These are phyloP conservation scores for Porphyra umbilicalis DNA, from an alignment of 31 red algal species.

Conservation along the genomic window DNA sequence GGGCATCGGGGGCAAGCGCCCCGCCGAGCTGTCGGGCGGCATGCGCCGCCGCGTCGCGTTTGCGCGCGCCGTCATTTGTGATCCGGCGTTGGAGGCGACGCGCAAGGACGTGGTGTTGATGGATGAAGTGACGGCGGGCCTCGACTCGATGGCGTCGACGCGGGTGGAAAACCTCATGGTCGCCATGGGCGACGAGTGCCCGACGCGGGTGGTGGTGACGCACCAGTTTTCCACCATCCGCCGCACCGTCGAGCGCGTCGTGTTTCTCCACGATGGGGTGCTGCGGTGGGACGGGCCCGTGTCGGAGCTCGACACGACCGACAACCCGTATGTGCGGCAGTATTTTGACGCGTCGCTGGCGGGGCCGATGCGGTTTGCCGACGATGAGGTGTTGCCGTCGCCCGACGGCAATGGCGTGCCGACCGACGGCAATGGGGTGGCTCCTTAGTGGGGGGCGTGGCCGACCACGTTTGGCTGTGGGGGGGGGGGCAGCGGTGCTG, in stretches of 20 bases:
- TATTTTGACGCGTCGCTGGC: conserved; percentile 41
- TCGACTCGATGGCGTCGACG: conserved; percentile 63
- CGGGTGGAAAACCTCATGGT: conserved; percentile 71
- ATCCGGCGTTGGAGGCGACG: conserved; percentile 31
- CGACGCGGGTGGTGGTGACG: conserved; percentile 59
- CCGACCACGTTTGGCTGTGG: no score
- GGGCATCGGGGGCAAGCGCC: conserved; percentile 42
- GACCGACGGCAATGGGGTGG: no score
- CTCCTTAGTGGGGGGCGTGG: no score
- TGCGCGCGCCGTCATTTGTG: conserved; percentile 73
- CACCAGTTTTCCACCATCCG: conserved; percentile 57
- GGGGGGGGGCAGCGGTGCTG: no score
- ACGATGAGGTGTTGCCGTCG: background rate
- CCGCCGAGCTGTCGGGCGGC: conserved; percentile 65
- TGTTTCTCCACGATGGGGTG: conserved; percentile 56
- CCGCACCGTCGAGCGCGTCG: conserved; percentile 49
- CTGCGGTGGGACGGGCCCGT: conserved; percentile 58
- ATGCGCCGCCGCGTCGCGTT: conserved; percentile 71
- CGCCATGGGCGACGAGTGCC: conserved; percentile 33
- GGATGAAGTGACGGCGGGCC: conserved; percentile 69
- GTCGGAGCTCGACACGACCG: conserved; percentile 37
- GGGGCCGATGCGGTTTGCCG: conserved; percentile 27
- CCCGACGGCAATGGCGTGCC: background rate
- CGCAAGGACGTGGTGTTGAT: conserved; percentile 55
- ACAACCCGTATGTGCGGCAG: conserved; percentile 57